Evolutionary conservation across 345 rosid genomes (phyloP).

Genomic region (Acer yangbiense): DNA sequence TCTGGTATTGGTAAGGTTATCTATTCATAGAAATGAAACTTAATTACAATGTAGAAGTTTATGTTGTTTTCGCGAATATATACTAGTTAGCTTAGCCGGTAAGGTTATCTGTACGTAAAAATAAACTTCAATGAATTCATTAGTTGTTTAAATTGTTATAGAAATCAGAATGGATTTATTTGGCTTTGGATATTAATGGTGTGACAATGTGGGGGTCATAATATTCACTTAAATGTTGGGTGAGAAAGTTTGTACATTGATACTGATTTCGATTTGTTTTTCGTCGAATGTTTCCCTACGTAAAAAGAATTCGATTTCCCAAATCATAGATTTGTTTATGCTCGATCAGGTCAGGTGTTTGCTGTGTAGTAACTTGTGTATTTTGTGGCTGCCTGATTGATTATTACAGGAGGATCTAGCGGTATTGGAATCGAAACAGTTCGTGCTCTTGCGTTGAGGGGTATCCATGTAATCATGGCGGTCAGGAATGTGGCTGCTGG

Average conservation of each 20-base stretch:
- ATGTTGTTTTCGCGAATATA: background rate
- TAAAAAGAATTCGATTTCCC: background rate
- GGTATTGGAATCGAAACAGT: constrained; percentile 1
- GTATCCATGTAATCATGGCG: background rate
- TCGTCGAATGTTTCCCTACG: background rate
- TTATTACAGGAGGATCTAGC: background rate
- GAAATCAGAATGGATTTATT: background rate
- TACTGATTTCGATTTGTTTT: background rate
- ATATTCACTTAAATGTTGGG: background rate
- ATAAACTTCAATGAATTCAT: no score
- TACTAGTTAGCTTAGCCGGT: background rate
- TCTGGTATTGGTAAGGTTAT: no score
- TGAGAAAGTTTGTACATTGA: background rate
- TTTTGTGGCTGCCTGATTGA: background rate
- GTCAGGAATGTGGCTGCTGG: background rate
- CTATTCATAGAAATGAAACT: no score
- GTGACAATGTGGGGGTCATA: background rate
- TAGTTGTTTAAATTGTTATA: no score
- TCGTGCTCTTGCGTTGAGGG: background rate
- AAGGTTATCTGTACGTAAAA: no score
- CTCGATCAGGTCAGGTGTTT: background rate
- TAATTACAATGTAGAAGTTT: no score
- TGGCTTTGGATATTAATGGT: background rate
- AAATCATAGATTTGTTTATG: background rate
- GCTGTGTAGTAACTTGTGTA: background rate